phyloP scores from a whole-genome alignment of 768 basidiomycete species.

The Tricholoma saponaceum region DNA sequence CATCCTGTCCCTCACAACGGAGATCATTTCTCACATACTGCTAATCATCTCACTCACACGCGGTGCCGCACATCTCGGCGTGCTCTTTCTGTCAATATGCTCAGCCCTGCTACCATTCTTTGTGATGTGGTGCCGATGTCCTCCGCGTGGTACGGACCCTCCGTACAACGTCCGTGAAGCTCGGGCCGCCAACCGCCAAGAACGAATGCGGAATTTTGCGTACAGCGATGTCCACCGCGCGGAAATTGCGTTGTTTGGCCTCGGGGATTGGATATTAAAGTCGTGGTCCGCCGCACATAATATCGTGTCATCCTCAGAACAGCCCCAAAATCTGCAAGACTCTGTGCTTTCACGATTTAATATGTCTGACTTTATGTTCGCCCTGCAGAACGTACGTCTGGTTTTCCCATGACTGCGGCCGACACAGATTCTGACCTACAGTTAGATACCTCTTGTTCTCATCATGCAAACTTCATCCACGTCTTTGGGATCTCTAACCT shows the following conservation, averaged over 20 bases:
- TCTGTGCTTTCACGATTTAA: conserved; percentile 54
- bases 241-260: conserved; percentile 77
- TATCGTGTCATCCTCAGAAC: conserved; percentile 55
- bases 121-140: conserved; percentile 45
- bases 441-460: conserved; percentile 70
- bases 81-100: conserved; percentile 56
- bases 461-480: conserved; percentile 68
- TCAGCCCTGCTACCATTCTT: conserved; percentile 60
- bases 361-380: conserved; percentile 58
- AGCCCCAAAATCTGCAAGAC: conserved; percentile 35
- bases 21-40: conserved; percentile 68
- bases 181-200: conserved; percentile 64
- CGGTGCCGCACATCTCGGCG: conserved; percentile 48
- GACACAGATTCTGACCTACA: conserved; percentile 11
- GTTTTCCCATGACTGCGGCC: conserved; percentile 11
- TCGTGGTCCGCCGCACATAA: conserved; percentile 69
- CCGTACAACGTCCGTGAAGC: conserved; percentile 52
- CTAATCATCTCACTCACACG: conserved; percentile 64
- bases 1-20: conserved; percentile 64
- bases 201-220: conserved; percentile 70
- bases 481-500: conserved; percentile 75
- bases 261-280: conserved; percentile 80
- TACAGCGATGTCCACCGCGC: conserved; percentile 75
- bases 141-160: conserved; percentile 37
- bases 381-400: conserved; percentile 66